Evolutionary conservation across 495 filamentous ascomycete genomes (phyloP).

Genomic region (Tetracladium setigerum): DNA sequence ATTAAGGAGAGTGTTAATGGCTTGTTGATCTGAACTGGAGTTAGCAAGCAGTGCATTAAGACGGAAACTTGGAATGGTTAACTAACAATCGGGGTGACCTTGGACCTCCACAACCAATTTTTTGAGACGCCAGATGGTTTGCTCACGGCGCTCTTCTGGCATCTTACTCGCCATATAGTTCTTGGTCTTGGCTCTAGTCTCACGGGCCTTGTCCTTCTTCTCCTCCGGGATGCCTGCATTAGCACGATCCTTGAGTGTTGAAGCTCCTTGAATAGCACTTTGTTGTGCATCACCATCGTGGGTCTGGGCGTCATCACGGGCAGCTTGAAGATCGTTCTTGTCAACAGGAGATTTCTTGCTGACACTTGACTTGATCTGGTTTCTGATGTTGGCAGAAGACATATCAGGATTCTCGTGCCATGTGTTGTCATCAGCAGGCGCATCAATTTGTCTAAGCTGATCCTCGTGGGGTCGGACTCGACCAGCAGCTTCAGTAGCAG

Average conservation of each 20-base stretch:
- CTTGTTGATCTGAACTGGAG: slow-evolving; percentile 56
- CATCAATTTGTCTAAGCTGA: slow-evolving; percentile 67
- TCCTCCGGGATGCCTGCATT: slow-evolving; percentile 52
- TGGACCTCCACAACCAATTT: slow-evolving; percentile 98
- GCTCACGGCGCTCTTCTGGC: slow-evolving; percentile 89
- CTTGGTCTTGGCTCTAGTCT: slow-evolving; percentile 51
- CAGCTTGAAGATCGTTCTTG: slow-evolving; percentile 42
- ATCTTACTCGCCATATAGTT: slow-evolving; percentile 77
- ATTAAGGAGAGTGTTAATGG: slow-evolving; percentile 74
- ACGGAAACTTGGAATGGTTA: not conserved
- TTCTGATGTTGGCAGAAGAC: slow-evolving; percentile 60
- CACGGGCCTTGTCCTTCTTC: slow-evolving; percentile 46
- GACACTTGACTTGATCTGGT: slow-evolving; percentile 52
- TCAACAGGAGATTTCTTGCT: slow-evolving; percentile 49
- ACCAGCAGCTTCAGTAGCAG: slow-evolving; percentile 72
- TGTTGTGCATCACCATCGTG: slow-evolving; percentile 43
- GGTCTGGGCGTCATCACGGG: slow-evolving; percentile 47
- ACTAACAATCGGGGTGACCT: slow-evolving; percentile 77
- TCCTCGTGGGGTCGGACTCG: slow-evolving; percentile 74
- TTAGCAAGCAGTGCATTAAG: slow-evolving; percentile 3
- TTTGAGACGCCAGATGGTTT: slow-evolving; percentile 87
- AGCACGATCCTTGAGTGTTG: slow-evolving; percentile 41
- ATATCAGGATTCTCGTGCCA: slow-evolving; percentile 90
- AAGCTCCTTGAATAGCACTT: slow-evolving; percentile 40
- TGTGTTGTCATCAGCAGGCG: slow-evolving; percentile 76